These are phyloP conservation scores for Chaetomiaceae sp. DNA, from an alignment of 2,329 filamentous ascomycete genomes.

Conservation along the genomic window DNA sequence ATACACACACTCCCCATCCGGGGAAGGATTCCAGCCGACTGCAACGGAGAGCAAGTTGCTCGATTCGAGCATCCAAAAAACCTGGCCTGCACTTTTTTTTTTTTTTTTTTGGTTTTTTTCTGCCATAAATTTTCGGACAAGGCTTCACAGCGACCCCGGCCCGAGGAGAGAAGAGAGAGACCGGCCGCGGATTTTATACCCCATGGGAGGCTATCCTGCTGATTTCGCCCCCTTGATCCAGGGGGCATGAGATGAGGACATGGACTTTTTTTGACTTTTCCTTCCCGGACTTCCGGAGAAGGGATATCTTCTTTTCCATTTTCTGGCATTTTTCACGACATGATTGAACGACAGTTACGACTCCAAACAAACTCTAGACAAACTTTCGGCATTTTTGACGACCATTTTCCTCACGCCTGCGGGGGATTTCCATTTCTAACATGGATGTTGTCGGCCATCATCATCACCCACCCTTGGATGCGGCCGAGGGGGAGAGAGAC, in stretches of 20 bases:
- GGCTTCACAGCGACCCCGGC: conserved; percentile 34
- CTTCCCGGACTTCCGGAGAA: not conserved
- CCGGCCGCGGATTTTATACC: conserved; percentile 26
- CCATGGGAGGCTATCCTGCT: conserved; percentile 19
- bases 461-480: not conserved
- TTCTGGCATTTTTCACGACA: conserved; percentile 15
- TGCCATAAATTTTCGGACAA: conserved; percentile 30
- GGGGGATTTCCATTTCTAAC: no score
- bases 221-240: not conserved
- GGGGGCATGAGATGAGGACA: conserved; percentile 9
- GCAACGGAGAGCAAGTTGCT: conserved; percentile 9
- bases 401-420: not conserved
- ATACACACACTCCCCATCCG: not conserved
- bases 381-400: conserved; percentile 12
- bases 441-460: not conserved
- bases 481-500: no score
- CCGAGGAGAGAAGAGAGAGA: conserved; percentile 10
- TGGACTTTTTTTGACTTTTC: conserved; percentile 2
- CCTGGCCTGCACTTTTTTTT: no score
- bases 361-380: conserved; percentile 16
- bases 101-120: no score
- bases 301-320: not conserved
- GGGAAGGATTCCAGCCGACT: conserved; percentile 5
- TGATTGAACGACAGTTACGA: conserved; percentile 22
- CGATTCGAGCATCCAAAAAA: conserved; percentile 3